These are phyloP conservation scores for Uronychia binucleata DNA, from an alignment of 73 alveolate genomes.

Conservation along the genomic window DNA sequence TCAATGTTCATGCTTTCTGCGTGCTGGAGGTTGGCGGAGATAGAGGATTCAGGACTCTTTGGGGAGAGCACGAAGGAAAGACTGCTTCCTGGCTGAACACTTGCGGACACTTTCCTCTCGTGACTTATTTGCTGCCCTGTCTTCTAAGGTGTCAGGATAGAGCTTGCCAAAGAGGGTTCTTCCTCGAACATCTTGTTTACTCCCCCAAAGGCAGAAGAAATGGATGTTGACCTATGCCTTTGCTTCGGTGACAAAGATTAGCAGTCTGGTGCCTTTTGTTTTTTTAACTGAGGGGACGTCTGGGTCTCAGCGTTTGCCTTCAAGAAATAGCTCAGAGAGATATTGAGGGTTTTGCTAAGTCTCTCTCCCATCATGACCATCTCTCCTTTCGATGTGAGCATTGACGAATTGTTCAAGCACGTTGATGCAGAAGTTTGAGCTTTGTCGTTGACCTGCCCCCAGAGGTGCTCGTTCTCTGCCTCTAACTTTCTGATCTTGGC, in stretches of 20 bases:
- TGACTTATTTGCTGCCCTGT: background rate
- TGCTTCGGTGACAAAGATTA: background rate
- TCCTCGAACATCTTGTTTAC: background rate
- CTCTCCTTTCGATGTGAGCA: too few relatives aligned
- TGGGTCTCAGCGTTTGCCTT: background rate
- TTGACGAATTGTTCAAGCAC: too few relatives aligned
- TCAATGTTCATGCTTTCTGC: too few relatives aligned
- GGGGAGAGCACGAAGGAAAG: background rate
- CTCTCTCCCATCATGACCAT: too few relatives aligned
- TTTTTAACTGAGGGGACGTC: background rate
- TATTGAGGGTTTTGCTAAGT: background rate
- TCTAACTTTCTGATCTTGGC: background rate
- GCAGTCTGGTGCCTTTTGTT: too few relatives aligned
- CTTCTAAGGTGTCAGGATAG: background rate
- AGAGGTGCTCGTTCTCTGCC: background rate
- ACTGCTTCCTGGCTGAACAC: constrained; percentile 1
- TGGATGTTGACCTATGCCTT: background rate
- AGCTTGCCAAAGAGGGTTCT: background rate
- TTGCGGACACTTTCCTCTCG: background rate
- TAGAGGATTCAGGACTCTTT: background rate
- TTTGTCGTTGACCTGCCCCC: too few relatives aligned
- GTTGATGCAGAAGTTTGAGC: too few relatives aligned
- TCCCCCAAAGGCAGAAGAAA: background rate
- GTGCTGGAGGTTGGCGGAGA: background rate
- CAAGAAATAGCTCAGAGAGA: background rate